phyloP scores from a whole-genome alignment of 2,329 filamentous ascomycete genomes.

The Phaeosphaeriaceae sp. region DNA sequence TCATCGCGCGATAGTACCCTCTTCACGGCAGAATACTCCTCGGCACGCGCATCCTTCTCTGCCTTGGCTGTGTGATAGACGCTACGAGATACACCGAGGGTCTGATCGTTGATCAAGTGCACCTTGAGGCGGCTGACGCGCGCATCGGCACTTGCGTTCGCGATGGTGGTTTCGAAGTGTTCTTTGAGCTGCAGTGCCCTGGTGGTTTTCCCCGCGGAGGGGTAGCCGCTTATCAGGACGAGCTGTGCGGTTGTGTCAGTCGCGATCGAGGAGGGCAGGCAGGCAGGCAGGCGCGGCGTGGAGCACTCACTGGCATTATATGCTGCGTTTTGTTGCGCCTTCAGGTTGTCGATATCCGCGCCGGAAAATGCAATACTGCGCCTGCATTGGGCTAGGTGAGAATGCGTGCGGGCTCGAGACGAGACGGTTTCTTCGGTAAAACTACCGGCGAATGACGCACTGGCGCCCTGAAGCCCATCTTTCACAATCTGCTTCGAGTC shows the following conservation, averaged over 20 bases:
- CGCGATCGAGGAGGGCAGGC: background rate
- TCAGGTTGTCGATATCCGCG: slow-evolving; percentile 7
- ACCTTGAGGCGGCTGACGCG: slow-evolving; percentile 65
- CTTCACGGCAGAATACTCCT: slow-evolving; percentile 80
- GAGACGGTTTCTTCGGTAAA: slow-evolving; percentile 25
- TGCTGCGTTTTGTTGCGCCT: background rate
- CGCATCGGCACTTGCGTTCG: slow-evolving; percentile 50
- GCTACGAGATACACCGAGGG: slow-evolving; percentile 70
- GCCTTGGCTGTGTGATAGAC: slow-evolving; percentile 80
- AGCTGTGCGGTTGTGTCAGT: slow-evolving; percentile 57
- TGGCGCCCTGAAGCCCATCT: background rate
- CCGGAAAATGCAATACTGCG: slow-evolving; percentile 1
- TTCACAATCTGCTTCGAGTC: slow-evolving; percentile 11
- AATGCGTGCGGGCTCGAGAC: slow-evolving; percentile 18
- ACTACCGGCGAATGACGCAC: slow-evolving; percentile 14
- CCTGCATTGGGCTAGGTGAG: background rate
- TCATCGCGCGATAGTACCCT: slow-evolving; percentile 73
- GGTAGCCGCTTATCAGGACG: slow-evolving; percentile 67
- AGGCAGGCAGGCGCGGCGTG: background rate
- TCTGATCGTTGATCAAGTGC: slow-evolving; percentile 76
- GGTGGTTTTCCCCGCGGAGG: slow-evolving; percentile 68
- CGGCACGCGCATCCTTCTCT: slow-evolving; percentile 82
- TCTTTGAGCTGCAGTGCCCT: slow-evolving; percentile 69
- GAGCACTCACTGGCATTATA: slow-evolving; percentile 40
- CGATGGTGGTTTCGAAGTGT: slow-evolving; percentile 68